Conservation (phyloP, 495 filamentous ascomycete genomes). For the Penicillium macrosclerotiorum region DNA sequence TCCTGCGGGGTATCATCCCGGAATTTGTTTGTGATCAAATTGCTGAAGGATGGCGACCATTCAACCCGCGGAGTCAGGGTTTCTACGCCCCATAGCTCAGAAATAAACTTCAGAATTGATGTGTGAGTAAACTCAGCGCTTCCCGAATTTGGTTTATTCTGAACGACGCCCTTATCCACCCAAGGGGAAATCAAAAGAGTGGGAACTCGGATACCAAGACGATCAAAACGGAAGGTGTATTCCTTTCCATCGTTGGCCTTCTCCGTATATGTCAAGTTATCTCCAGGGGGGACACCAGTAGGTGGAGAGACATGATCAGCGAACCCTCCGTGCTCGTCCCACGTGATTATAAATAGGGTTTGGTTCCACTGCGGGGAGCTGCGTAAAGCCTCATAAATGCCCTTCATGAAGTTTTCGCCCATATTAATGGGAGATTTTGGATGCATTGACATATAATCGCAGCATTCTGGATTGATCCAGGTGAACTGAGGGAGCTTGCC, state of each 20-base stretch:
- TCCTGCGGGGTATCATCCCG: slow-evolving; percentile 29
- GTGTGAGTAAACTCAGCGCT: slow-evolving; percentile 43
- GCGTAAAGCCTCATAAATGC: slow-evolving; percentile 50
- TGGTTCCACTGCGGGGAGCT: slow-evolving; percentile 48
- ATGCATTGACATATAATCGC: slow-evolving; percentile 49
- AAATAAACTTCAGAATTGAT: slow-evolving; percentile 42
- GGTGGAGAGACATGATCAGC: slow-evolving; percentile 50
- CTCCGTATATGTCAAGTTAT: slow-evolving; percentile 43
- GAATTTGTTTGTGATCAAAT: slow-evolving; percentile 29
- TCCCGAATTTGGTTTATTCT: slow-evolving; percentile 32
- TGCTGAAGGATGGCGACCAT: slow-evolving; percentile 42
- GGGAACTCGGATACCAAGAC: slow-evolving; percentile 50
- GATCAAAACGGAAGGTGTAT: slow-evolving; percentile 49
- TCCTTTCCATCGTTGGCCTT: slow-evolving; percentile 35
- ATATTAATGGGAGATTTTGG: slow-evolving; percentile 45
- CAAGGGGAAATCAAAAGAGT: slow-evolving; percentile 51
- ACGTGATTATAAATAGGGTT: slow-evolving; percentile 49
- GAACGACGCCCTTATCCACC: slow-evolving; percentile 42
- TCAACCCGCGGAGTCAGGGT: slow-evolving; percentile 40
- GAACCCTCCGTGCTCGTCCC: slow-evolving; percentile 52
- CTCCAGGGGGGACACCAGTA: slow-evolving; percentile 39
- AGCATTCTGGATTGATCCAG: slow-evolving; percentile 55
- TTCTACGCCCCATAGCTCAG: slow-evolving; percentile 44
- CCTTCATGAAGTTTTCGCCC: slow-evolving; percentile 50
- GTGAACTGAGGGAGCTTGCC: slow-evolving; percentile 45